These are phyloP conservation scores for Neonectria coccinea DNA, from an alignment of 2,329 filamentous ascomycete genomes.

Conservation along the genomic window DNA sequence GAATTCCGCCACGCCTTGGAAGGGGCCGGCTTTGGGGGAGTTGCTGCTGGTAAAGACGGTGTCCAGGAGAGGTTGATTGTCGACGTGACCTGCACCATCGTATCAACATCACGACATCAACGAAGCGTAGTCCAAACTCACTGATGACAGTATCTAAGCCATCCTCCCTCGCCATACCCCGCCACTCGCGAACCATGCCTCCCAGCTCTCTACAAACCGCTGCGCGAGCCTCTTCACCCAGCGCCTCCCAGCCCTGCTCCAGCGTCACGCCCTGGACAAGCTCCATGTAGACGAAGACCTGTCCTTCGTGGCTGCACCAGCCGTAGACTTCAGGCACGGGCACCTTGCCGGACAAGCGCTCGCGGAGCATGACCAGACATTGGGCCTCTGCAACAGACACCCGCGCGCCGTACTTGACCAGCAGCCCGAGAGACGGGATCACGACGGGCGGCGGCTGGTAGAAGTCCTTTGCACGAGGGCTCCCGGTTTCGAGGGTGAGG, in stretches of 20 bases:
- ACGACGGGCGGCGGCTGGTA: conserved; percentile 47
- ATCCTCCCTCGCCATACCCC: conserved; percentile 32
- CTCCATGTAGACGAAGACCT: conserved; percentile 46
- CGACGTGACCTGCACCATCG: conserved; percentile 43
- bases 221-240: conserved; percentile 37
- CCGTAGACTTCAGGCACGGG: conserved; percentile 52
- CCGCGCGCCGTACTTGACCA: conserved; percentile 52
- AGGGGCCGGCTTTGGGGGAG: not conserved
- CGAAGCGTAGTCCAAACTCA: conserved; percentile 1
- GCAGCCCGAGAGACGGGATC: conserved; percentile 48
- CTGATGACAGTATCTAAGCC: conserved; percentile 34
- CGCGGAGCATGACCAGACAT: conserved; percentile 45
- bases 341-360: conserved; percentile 41
- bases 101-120: not conserved
- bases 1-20: conserved; percentile 43
- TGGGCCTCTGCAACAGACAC: conserved; percentile 46
- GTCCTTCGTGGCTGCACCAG: conserved; percentile 33
- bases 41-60: conserved; percentile 39
- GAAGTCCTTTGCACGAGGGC: not conserved
- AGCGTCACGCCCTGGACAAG: conserved; percentile 39
- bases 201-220: conserved; percentile 49
- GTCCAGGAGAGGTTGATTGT: conserved; percentile 48
- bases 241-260: conserved; percentile 31
- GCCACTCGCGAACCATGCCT: conserved; percentile 36
- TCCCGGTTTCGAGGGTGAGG: not conserved